Percentiles rank a stretch among this genome's conserved stretches.
phyloP scores from a whole-genome alignment of 2,329 filamentous ascomycete genomes.

The Colletotrichum costaricense region DNA sequence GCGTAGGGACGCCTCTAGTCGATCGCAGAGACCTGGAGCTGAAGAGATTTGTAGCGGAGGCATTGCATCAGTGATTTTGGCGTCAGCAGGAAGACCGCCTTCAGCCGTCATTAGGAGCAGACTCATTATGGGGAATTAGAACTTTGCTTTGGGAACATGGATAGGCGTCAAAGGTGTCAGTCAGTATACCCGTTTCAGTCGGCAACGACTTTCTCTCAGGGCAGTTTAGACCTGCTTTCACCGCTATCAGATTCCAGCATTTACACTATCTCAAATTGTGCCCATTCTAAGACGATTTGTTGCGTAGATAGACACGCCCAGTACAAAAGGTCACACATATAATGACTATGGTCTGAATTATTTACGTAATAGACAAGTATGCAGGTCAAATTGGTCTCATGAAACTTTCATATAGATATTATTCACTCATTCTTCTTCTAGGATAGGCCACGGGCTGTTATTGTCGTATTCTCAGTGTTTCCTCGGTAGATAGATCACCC shows the following conservation, averaged over 20 bases:
- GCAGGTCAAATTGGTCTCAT: background rate
- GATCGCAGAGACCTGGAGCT: slow-evolving; percentile 24
- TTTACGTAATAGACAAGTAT: background rate
- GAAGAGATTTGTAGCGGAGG: background rate
- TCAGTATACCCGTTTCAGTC: slow-evolving; percentile 25
- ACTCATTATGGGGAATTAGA: background rate
- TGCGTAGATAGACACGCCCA: background rate
- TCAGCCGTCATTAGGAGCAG: background rate
- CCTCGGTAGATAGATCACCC: background rate
- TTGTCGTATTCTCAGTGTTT: background rate
- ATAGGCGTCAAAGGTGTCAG: slow-evolving; percentile 9
- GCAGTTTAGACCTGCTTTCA: slow-evolving; percentile 5
- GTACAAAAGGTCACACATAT: background rate
- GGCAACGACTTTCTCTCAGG: background rate
- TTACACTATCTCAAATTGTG: background rate
- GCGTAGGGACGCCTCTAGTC: slow-evolving; percentile 7
- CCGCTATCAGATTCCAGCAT: background rate
- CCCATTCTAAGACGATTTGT: background rate
- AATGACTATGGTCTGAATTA: background rate
- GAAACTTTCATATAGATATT: background rate
- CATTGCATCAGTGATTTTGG: background rate
- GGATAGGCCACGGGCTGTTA: background rate
- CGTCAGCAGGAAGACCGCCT: background rate
- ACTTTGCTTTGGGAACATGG: slow-evolving; percentile 11
- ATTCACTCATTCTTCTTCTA: background rate